These are phyloP conservation scores for Chaetothyriales sp. DNA, from an alignment of 2,329 filamentous ascomycete species.

Conservation along the genomic window DNA sequence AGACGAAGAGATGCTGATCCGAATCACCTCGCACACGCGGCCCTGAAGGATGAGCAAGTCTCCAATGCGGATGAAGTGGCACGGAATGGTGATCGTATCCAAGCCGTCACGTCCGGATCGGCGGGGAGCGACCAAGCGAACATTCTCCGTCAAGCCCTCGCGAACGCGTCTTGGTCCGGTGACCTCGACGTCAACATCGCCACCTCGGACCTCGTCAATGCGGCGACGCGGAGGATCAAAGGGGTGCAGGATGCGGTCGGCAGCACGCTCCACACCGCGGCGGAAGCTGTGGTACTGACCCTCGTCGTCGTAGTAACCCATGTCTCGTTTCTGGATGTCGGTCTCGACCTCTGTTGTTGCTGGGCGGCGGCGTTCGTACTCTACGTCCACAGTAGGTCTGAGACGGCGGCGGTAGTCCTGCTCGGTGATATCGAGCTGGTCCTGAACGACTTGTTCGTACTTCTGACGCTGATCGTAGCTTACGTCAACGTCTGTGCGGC, in stretches of 20 bases:
- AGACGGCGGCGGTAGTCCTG: slow-evolving; percentile 52
- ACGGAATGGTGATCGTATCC: slow-evolving; percentile 94
- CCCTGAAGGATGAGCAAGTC: slow-evolving; percentile 98
- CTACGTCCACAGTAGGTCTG: slow-evolving; percentile 37
- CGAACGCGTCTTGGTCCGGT: slow-evolving; percentile 31
- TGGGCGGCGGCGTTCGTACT: slow-evolving; percentile 28
- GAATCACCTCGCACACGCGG: slow-evolving; percentile 98
- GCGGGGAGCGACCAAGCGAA: slow-evolving; percentile 38
- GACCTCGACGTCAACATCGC: slow-evolving; percentile 25
- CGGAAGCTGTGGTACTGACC: slow-evolving; percentile 62
- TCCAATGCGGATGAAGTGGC: slow-evolving; percentile 98
- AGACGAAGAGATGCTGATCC: slow-evolving; percentile 93
- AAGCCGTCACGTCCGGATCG: slow-evolving; percentile 32
- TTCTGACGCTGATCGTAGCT: slow-evolving; percentile 16
- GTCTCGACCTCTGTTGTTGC: slow-evolving; percentile 33
- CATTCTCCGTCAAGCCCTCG: slow-evolving; percentile 29
- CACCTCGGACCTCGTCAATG: slow-evolving; percentile 24
- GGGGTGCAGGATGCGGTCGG: slow-evolving; percentile 50
- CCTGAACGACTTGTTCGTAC: slow-evolving; percentile 29
- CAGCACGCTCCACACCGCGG: slow-evolving; percentile 52
- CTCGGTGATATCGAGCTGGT: slow-evolving; percentile 38
- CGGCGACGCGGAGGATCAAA: slow-evolving; percentile 33
- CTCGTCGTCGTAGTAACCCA: slow-evolving; percentile 71
- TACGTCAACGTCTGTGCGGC: slow-evolving; percentile 10
- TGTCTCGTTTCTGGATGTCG: slow-evolving; percentile 38